These are phyloP conservation scores for Carex parvula DNA, from an alignment of 176 grass and related monocot genomes.

Conservation along the genomic window DNA sequence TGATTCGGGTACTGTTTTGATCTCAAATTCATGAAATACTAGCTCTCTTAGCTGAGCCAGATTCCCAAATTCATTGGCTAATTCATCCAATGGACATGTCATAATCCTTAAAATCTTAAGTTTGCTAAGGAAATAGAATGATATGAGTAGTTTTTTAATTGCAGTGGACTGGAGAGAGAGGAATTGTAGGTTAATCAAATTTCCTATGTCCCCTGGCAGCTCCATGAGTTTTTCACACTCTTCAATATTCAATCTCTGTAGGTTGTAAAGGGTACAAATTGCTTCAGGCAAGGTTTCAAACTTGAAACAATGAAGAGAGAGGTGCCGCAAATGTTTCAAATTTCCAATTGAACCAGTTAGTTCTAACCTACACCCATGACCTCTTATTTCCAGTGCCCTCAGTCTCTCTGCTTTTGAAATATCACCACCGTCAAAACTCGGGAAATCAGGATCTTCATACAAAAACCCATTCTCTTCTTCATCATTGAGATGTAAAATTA, in stretches of 20 bases:
- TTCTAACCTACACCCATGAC: conserved; percentile 25
- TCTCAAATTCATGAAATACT: conserved; percentile 27
- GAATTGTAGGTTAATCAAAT: conserved; percentile 15
- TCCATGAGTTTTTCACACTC: background rate
- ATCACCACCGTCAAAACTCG: conserved; percentile 23
- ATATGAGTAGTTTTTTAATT: conserved; percentile 22
- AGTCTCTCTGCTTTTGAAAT: conserved; percentile 21
- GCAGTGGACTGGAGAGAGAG: conserved; percentile 24
- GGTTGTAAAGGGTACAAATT: conserved; percentile 23
- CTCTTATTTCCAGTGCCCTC: conserved; percentile 20
- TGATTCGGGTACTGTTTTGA: background rate
- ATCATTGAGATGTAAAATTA: conserved; percentile 26
- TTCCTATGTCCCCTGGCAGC: conserved; percentile 17
- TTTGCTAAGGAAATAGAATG: conserved; percentile 25
- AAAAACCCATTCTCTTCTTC: conserved; percentile 25
- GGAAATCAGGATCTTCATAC: conserved; percentile 24
- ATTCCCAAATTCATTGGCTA: conserved; percentile 25
- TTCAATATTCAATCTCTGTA: conserved; percentile 26
- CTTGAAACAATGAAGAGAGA: conserved; percentile 26
- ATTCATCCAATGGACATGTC: conserved; percentile 12
- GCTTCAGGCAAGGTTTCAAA: conserved; percentile 22
- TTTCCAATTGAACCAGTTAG: conserved; percentile 26
- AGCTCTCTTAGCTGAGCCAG: conserved; percentile 22
- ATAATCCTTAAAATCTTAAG: conserved; percentile 19
- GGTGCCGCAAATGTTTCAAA: conserved; percentile 19